Conservation (phyloP, 2,329 filamentous ascomycete genomes). For the Aspergillus flavus region DNA sequence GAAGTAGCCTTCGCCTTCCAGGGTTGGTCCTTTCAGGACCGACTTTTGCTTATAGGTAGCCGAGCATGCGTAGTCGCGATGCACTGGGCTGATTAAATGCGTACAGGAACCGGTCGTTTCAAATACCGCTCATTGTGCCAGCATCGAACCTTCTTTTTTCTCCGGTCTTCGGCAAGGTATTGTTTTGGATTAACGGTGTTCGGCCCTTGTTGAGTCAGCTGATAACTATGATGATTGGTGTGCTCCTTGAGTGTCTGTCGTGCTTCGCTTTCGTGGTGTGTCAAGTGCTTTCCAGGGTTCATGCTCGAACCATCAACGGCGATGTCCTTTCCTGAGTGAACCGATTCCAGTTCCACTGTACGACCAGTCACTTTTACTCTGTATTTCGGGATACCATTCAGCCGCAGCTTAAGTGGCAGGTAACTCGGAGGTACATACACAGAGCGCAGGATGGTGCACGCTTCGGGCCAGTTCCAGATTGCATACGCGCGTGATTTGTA, state of each 20-base stretch:
- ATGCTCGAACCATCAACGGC: not conserved
- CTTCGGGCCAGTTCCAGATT: constrained; percentile 23
- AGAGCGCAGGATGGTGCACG: not conserved
- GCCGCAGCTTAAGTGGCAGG: constrained; percentile 1
- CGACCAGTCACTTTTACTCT: not conserved
- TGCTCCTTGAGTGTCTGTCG: not conserved
- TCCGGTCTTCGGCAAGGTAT: not conserved
- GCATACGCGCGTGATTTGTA: constrained; percentile 31
- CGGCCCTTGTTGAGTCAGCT: not conserved
- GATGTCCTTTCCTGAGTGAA: not conserved
- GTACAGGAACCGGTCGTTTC: not conserved
- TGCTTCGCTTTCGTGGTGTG: not conserved
- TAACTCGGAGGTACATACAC: not conserved
- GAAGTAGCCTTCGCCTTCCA: not conserved
- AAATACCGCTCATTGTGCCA: not conserved
- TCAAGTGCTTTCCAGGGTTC: not conserved
- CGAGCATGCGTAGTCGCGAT: not conserved
- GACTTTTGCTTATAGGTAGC: not conserved
- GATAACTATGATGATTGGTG: not conserved
- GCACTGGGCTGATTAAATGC: not conserved
- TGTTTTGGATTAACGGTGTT: not conserved
- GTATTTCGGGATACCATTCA: not conserved
- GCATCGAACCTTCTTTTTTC: not conserved
- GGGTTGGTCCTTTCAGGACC: not conserved
- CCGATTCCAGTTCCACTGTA: not conserved